A percentile compares a stretch with the other conserved stretches of the same genome.
These are phyloP conservation scores for Cercospora sp. DNA, from an alignment of 2,329 filamentous ascomycete species.

Conservation along the genomic window DNA sequence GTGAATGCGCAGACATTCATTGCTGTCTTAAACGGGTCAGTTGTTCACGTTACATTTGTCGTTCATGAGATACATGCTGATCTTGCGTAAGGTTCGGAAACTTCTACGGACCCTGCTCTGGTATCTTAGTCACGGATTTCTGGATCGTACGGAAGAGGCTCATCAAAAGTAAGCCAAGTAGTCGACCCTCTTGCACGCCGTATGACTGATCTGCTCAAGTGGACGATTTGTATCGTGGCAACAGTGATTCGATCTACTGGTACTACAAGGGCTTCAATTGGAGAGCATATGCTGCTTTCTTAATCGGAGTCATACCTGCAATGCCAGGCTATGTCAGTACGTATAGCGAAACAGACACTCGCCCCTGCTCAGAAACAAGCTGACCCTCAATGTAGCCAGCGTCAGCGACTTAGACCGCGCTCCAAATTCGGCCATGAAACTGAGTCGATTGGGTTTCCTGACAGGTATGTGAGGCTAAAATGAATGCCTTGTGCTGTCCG, in stretches of 20 bases:
- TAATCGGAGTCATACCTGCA: conserved; percentile 22
- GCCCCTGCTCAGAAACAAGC: not conserved
- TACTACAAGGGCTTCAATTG: conserved; percentile 31
- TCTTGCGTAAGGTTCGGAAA: conserved; percentile 26
- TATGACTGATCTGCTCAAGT: conserved; percentile 9
- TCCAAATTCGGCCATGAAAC: conserved; percentile 20
- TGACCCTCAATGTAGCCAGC: not conserved
- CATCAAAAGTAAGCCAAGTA: conserved; percentile 15
- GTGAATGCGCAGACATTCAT: conserved; percentile 33
- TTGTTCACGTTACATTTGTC: too few species aligned
- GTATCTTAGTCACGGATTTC: conserved; percentile 34
- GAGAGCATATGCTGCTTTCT: conserved; percentile 32
- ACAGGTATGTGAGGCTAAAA: not conserved
- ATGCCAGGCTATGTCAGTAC: conserved; percentile 21
- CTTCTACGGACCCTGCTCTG: conserved; percentile 34
- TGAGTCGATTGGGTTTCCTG: conserved; percentile 17
- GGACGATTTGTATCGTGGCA: conserved; percentile 31
- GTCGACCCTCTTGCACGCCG: not conserved
- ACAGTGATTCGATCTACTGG: conserved; percentile 32
- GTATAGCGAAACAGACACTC: not conserved
- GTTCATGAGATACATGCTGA: conserved; percentile 2
- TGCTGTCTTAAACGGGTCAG: conserved; percentile 30
- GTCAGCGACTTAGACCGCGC: conserved; percentile 9
- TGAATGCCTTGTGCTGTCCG: too few species aligned
- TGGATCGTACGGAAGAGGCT: conserved; percentile 32